Percentiles rank a stretch among this genome's conserved stretches.
These are phyloP conservation scores for Adansonia gregorii DNA, from an alignment of 441 rosid genomes.

Conservation along the genomic window DNA sequence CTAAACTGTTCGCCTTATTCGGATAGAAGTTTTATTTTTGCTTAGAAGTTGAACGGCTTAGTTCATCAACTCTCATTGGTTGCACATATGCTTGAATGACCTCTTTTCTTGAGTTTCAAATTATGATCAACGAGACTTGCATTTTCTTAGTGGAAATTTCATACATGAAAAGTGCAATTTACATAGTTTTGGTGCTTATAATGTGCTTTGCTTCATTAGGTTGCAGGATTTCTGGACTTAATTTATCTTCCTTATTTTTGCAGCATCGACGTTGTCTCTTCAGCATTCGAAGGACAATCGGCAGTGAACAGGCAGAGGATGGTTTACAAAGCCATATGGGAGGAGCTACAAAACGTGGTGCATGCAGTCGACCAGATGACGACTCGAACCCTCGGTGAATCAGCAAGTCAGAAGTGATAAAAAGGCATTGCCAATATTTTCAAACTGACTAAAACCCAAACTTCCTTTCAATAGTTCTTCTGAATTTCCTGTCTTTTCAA, in stretches of 20 bases:
- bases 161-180: neutral
- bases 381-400: slow-evolving; percentile 48
- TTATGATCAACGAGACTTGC: neutral
- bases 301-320: slow-evolving; percentile 62
- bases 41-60: neutral
- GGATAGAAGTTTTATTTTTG: no score
- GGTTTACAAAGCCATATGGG: slow-evolving; percentile 98
- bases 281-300: slow-evolving; percentile 81
- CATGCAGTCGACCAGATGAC: slow-evolving; percentile 45
- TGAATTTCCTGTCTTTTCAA: neutral
- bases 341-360: slow-evolving; percentile 74
- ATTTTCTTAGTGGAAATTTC: no score
- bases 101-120: neutral
- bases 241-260: slow-evolving; percentile 25
- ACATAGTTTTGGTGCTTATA: neutral
- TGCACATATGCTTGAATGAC: neutral
- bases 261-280: slow-evolving; percentile 49
- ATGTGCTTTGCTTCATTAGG: neutral
- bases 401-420: slow-evolving; percentile 44
- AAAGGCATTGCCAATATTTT: slow-evolving; percentile 3
- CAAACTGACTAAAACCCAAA: neutral
- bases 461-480: neutral
- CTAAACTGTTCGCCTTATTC: no score
- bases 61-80: neutral
- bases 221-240: neutral